Percentiles rank a stretch among this genome's conserved stretches.
Conservation (phyloP, 179 eudicot species). For the Gypsophila paniculata region DNA sequence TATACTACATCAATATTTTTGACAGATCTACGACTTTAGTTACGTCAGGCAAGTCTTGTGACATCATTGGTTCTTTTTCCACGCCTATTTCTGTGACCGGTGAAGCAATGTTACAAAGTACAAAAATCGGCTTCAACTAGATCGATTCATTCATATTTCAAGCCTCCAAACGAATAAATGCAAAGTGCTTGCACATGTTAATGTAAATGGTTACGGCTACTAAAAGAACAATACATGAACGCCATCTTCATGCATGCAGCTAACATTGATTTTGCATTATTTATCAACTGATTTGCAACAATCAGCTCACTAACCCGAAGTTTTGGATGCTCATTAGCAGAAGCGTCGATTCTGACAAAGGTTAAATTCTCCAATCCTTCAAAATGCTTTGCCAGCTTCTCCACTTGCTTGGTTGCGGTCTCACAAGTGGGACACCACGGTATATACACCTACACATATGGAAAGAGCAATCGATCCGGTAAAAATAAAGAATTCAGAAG, state of each 20-base stretch:
- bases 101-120: too few species aligned
- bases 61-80: not conserved
- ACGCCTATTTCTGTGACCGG: too few species aligned
- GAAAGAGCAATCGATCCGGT: not conserved
- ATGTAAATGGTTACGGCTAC: not conserved
- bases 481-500: not conserved
- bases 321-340: slow-evolving; percentile 81
- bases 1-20: not conserved
- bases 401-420: slow-evolving; percentile 68
- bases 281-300: not conserved
- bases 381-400: slow-evolving; percentile 93
- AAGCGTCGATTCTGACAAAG: slow-evolving; percentile 81
- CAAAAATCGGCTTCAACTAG: too few species aligned
- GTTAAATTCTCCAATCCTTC: slow-evolving; percentile 62
- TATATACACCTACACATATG: slow-evolving; percentile 59
- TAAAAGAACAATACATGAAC: not conserved
- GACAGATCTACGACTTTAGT: not conserved
- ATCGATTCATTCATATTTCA: too few species aligned
- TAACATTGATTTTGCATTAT: not conserved
- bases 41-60: not conserved
- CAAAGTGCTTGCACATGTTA: not conserved
- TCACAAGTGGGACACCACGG: slow-evolving; percentile 92
- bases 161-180: not conserved
- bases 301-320: slow-evolving; percentile 49
- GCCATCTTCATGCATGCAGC: not conserved